Percentiles rank a stretch among this genome's conserved stretches.
Conservation (phyloP, 192 early-diverging fungal species). For the Backusella westeae region DNA sequence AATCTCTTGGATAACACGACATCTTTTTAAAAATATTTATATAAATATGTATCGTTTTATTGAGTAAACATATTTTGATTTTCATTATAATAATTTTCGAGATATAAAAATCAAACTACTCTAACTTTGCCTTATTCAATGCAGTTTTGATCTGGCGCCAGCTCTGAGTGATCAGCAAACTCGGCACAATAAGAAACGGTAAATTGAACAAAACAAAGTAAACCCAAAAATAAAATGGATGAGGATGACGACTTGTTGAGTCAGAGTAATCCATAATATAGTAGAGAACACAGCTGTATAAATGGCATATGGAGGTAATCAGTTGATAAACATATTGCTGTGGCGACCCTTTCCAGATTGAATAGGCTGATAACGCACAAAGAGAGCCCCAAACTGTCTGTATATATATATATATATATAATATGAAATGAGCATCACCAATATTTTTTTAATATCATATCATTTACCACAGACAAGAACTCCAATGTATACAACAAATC, state of each 20-base stretch:
- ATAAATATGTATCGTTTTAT: too few species aligned
- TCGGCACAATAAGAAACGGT: slow-evolving; percentile 69
- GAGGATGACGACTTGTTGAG: slow-evolving; percentile 63
- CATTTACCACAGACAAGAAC: slow-evolving; percentile 78
- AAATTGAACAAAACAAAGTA: slow-evolving; percentile 87
- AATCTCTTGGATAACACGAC: too few species aligned
- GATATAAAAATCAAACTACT: neutral
- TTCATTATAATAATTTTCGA: neutral
- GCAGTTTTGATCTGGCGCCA: neutral
- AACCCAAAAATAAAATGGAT: slow-evolving; percentile 83
- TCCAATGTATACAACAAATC: slow-evolving; percentile 85
- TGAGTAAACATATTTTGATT: too few species aligned
- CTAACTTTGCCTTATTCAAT: neutral
- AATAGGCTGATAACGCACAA: slow-evolving; percentile 50
- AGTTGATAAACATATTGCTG: slow-evolving; percentile 57
- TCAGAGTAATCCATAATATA: slow-evolving; percentile 71
- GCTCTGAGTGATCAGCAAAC: neutral
- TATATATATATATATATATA: slow-evolving; percentile 20
- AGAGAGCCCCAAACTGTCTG: slow-evolving; percentile 57
- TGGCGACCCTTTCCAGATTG: slow-evolving; percentile 53
- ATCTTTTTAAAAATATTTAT: too few species aligned
- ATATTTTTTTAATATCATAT: slow-evolving; percentile 21
- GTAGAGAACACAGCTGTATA: slow-evolving; percentile 85
- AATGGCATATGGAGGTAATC: slow-evolving; percentile 62
- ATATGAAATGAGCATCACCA: neutral